These are phyloP conservation scores for Pseudopyricularia javanii DNA, from an alignment of 2,329 filamentous ascomycete genomes.

Conservation along the genomic window DNA sequence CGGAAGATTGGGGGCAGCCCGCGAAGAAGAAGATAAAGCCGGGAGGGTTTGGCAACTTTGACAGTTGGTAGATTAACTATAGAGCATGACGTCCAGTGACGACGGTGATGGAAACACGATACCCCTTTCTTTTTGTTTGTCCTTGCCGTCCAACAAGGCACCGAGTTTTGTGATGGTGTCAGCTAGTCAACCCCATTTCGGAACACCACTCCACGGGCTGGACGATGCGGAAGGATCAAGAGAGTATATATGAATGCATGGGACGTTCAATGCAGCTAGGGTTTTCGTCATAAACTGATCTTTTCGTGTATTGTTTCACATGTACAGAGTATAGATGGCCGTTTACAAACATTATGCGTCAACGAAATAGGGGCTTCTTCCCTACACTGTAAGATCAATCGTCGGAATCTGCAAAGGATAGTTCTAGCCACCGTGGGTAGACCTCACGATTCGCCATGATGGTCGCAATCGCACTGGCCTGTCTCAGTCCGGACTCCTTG, in stretches of 20 bases:
- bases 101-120: neutral
- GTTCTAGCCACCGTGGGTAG: constrained; percentile 6
- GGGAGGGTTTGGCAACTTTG: constrained; percentile 88
- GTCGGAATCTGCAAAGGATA: neutral
- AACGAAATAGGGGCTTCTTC: too few relatives aligned
- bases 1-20: constrained; percentile 53
- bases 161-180: too few relatives aligned
- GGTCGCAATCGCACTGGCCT: constrained; percentile 28
- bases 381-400: neutral
- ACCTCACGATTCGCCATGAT: constrained; percentile 25
- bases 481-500: constrained; percentile 30
- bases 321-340: too few relatives aligned
- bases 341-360: too few relatives aligned
- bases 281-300: too few relatives aligned
- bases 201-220: too few relatives aligned
- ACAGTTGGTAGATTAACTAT: constrained; percentile 54
- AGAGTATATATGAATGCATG: too few relatives aligned
- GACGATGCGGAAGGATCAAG: too few relatives aligned
- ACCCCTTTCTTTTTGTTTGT: neutral
- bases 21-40: constrained; percentile 69
- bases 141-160: too few relatives aligned
- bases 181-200: too few relatives aligned
- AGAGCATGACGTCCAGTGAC: neutral
- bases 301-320: too few relatives aligned
- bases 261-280: too few relatives aligned